Evolutionary conservation across 257 asterid species (phyloP).

Genomic region (Rauvolfia tetraphylla): DNA sequence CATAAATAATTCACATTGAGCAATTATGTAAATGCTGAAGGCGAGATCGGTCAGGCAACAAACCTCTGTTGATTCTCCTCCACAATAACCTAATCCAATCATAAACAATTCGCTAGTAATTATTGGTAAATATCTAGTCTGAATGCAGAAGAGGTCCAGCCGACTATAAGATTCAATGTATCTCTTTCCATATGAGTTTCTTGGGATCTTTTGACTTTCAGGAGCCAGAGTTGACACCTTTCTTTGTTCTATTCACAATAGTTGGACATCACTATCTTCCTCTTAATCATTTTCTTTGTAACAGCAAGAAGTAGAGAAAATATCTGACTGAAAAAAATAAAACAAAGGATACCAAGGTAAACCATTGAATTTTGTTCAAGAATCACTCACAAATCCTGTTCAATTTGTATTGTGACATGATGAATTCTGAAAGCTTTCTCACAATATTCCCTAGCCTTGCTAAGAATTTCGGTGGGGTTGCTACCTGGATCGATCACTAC

Average conservation of each 20-base stretch:
- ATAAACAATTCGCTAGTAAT: neutral
- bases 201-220: neutral
- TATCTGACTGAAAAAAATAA: neutral
- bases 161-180: neutral
- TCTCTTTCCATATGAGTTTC: neutral
- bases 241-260: neutral
- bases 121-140: neutral
- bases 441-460: slow-evolving; percentile 46
- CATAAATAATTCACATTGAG: neutral
- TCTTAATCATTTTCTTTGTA: neutral
- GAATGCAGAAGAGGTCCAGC: neutral
- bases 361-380: neutral
- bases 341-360: neutral
- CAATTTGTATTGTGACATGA: slow-evolving; percentile 75
- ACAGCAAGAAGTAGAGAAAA: neutral
- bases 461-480: slow-evolving; percentile 40
- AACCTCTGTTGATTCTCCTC: neutral
- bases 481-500: slow-evolving; percentile 44
- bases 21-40: too few species aligned
- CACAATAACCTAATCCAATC: neutral
- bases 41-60: neutral
- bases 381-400: slow-evolving; percentile 29
- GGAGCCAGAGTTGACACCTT: neutral
- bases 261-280: neutral
- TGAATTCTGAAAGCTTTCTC: slow-evolving; percentile 39